Evolutionary conservation across 2,329 filamentous ascomycete genomes (phyloP).

Genomic region (Claviceps capensis): DNA sequence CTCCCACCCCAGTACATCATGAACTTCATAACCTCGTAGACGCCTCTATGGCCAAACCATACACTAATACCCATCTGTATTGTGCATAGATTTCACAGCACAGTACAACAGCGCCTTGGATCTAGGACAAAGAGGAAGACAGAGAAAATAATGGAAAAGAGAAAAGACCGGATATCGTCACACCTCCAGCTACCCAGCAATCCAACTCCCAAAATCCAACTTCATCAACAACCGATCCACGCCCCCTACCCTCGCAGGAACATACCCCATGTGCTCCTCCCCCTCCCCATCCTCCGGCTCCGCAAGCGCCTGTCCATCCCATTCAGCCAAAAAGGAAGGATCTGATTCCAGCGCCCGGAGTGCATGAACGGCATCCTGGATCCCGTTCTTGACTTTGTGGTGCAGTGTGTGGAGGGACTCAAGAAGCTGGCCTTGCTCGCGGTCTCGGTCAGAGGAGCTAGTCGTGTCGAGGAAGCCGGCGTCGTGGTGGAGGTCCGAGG

Average conservation of each 20-base stretch:
- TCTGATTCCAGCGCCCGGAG: conserved; percentile 33
- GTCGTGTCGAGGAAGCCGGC: conserved; percentile 62
- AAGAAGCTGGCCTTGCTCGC: conserved; percentile 58
- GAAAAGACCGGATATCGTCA: background rate
- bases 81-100: too few species aligned
- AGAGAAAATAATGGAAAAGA: background rate
- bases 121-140: background rate
- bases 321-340: conserved; percentile 28
- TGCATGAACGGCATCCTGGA: conserved; percentile 51
- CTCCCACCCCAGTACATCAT: too few species aligned
- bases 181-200: conserved; percentile 20
- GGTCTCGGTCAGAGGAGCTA: conserved; percentile 50
- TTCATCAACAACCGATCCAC: conserved; percentile 86
- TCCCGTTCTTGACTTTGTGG: conserved; percentile 48
- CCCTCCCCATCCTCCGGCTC: conserved; percentile 29
- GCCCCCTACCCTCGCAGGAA: conserved; percentile 60
- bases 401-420: conserved; percentile 51
- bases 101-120: background rate
- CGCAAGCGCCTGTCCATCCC: conserved; percentile 22
- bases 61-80: too few species aligned
- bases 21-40: too few species aligned
- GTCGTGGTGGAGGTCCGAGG: conserved; percentile 68
- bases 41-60: too few species aligned
- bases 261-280: conserved; percentile 32
- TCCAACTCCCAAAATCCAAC: conserved; percentile 57